Percentiles rank a stretch among this genome's conserved stretches.
phyloP scores from a whole-genome alignment of 1,139 yeast genomes.

The Tardiomyces digboiensis region DNA sequence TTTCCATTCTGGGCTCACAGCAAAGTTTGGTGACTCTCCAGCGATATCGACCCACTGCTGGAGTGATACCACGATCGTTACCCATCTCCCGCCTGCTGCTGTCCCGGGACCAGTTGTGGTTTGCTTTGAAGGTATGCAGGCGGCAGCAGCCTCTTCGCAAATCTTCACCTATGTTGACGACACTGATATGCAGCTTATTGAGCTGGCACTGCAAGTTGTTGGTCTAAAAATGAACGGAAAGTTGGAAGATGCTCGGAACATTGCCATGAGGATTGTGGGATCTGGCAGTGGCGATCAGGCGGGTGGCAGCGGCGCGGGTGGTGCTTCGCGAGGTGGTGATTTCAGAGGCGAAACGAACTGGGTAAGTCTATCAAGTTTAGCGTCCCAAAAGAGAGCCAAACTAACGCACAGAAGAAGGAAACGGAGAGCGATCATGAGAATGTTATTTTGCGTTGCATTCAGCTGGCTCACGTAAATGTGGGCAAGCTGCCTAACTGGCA shows the following conservation, averaged over 20 bases:
- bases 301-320: constrained; percentile 5
- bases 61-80: constrained; percentile 90
- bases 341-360: neutral
- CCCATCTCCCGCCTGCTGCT: constrained; percentile 85
- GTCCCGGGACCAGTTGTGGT: constrained; percentile 90
- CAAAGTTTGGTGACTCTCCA: constrained; percentile 56
- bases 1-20: constrained; percentile 72
- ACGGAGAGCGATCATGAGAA: constrained; percentile 13
- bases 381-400: too few relatives aligned
- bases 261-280: constrained; percentile 70
- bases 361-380: too few relatives aligned
- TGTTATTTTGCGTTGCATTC: constrained; percentile 19
- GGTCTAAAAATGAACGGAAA: constrained; percentile 94
- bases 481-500: constrained; percentile 54
- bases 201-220: constrained; percentile 85
- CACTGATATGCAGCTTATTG: constrained; percentile 86
- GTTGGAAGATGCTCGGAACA: constrained; percentile 83
- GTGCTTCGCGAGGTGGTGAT: neutral
- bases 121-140: constrained; percentile 41
- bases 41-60: constrained; percentile 88
- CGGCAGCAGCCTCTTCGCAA: constrained; percentile 31
- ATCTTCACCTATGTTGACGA: constrained; percentile 88
- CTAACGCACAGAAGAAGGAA: neutral
- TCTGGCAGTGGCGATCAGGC: constrained; percentile 7
- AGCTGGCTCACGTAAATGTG: constrained; percentile 13